Base-by-base conservation (phyloP, 1,139 yeast species). In the Tardiomyces digboiensis region DNA sequence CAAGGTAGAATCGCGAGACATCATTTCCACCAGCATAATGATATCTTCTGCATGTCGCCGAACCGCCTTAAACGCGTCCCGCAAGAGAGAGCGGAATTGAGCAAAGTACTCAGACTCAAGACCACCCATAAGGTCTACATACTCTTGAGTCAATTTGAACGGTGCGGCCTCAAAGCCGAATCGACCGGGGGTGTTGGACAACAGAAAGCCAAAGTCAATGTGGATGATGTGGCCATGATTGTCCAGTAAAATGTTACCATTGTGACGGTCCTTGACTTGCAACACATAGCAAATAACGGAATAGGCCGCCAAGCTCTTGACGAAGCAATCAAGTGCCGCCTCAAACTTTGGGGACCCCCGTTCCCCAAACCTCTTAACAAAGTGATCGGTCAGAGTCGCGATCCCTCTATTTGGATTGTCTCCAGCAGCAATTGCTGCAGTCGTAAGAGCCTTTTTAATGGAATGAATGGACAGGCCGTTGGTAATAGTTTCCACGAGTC, bases 171-270 rank as follows among this genome's bases (percentile, higher is more conserved):
- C 99, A 62, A 93, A 93, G 57, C 82, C 86, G 45, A 93, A 97
- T 33, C 98, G 98, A 52, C 99, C 99, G 3, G 99, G 99, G 36
- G 87, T 97, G 66, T 93, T 91, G 66, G 93, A 98, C 64, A 93
- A 93, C 58, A 97, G 89, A 72, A 93, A 91, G 3, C 99, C 98
- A 68, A 93, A 93, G 68, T 93, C 99, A 65, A 93, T 86, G 64
- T 93, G 99, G 49, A 93, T 70, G 47, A 93, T 78, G 60, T 91
- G 97, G 2, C 99, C 99, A 52, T 85, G 84, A 49, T 81, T 87
- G 61, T 91, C 98, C 62, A 91, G 91, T 98, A 93, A 91, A 54
- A 93, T 91, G 65, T 93, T 93, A 64, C 99, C 99, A 64, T 93
- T 93, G 66, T 93, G 99, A 61, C 99, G 78, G 67, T 93, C 99